Evolutionary conservation across 108 stramenopile species (phyloP), one percentile per base, ranked within the genome.

Genomic region (Aureococcus anophagefferens): DNA sequence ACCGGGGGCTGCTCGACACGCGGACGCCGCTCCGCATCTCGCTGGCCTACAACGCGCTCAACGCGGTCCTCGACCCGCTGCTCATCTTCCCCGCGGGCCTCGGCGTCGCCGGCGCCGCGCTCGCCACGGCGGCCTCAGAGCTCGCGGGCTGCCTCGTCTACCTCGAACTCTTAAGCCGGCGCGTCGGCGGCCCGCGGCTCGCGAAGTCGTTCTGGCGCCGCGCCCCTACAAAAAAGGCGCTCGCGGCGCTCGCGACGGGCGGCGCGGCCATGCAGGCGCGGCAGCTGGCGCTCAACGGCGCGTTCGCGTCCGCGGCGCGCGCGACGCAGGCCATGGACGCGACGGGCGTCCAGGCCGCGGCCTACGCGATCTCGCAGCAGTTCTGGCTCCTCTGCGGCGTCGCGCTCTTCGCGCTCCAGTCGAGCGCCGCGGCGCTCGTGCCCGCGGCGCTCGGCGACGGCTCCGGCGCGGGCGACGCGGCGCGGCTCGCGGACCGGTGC

Each of bases 361-460:
- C 91, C 28, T 88, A 90, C 76, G 87, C 88, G 0, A 90, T 92
- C 67, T 83, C 86, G 14, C 89, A 88, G 87, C 89, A 90, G 77
- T 85, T 89, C 28, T 88, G 86, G 74, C 63, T 71, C 21, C 69
- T 92, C 0, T 88, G 88, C 9, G 85, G 89, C 46, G 88, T 92
- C 17, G 72, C 76, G 17, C 85, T 85, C 45, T 70, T 92, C 17
- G 91, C 84, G 16, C 77, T 92, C 51, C 86, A 87, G 73, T 81
- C 76, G 0, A 83, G 86, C 9, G 85, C 91, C 32, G 89, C 88
- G 5, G 80, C 89, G 1, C 66, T 90, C 64, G 85, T 92, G 13
- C 87, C 89, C 17, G 76, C 83, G 4, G 68, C 82, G 13, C 63
- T 76, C 34, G 87, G 84, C 63, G 40, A 44, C 40, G 68, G 82